Base-by-base conservation (phyloP, 345 rosid genomes). In the Dipteronia sinensis region DNA sequence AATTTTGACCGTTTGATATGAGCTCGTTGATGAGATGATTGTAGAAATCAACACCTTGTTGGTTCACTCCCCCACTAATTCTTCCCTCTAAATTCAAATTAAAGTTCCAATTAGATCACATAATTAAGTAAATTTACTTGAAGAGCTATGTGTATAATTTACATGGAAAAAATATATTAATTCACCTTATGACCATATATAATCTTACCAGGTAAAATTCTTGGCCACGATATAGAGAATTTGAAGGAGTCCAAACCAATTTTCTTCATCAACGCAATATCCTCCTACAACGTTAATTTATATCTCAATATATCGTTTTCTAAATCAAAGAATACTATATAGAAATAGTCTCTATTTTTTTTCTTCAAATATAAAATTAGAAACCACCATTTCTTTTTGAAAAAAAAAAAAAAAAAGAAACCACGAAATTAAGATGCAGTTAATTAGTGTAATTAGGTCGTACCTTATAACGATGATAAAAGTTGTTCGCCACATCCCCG, bases 191-290 rank as follows among this genome's bases (percentile, higher is more conserved):
- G 22, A 56, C 9, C 22, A 47, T 47, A 40, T 40, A 40, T 5
- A 47, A 59, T 38, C 83, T 80, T 84, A 88, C 91, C 34, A 25
- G 91, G 89, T 34, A 88, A 23, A 72, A 88, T 71, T 79, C 91
- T 78, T 13, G 89, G 23, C 91, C 91, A 88, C 12, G 91, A 85
- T 23, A 86, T 83, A 1, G 89, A 88, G 69, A 88, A 82, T 62
- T 86, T 86, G 56, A 79, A 85, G 22, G 89, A 82, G 78, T 83
- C 86, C 63, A 86, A 20, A 0, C 86, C 85, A 58, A 88, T 74
- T 42, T 83, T 66, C 56, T 80, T 88, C 87, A 86, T 68, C 25
- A 85, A 64, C 13, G 62, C 47, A 47, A 86, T 76, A 61, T 86
- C 91, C 23, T 85, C 86, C 89, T 86, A 69, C n/a, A 22, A 23